Conservation (phyloP, 148 eudicot genomes). For the Polygonum maritimum region DNA sequence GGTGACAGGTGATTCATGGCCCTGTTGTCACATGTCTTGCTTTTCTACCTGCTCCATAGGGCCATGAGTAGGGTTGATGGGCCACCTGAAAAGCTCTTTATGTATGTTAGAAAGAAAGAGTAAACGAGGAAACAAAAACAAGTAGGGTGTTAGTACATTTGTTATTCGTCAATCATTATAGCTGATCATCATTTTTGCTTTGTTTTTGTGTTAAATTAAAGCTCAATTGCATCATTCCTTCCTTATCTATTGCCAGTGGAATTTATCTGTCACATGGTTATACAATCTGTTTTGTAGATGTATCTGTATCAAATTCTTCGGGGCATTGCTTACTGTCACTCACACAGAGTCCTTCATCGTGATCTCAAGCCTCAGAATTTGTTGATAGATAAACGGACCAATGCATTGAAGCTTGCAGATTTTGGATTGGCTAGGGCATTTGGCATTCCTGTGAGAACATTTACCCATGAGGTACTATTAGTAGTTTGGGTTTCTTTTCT, state of each 20-base stretch:
- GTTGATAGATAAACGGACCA: conserved; percentile 80
- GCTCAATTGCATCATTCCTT: not conserved
- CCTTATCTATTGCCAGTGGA: not conserved
- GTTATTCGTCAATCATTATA: not conserved
- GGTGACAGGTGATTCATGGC: not conserved
- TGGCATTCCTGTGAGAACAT: conserved; percentile 84
- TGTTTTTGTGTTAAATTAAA: not conserved
- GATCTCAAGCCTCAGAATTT: conserved; percentile 95
- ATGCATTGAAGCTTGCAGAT: conserved; percentile 91
- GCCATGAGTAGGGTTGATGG: not conserved
- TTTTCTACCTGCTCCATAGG: not conserved
- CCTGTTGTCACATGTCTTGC: not conserved
- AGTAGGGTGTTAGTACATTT: not conserved
- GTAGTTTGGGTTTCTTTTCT: not conserved
- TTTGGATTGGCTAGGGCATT: conserved; percentile 96
- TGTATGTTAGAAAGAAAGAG: not conserved
- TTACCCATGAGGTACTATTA: conserved; percentile 68
- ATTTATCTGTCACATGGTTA: not conserved
- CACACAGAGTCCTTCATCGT: conserved; percentile 93
- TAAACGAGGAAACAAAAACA: not conserved
- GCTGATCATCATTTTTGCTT: not conserved
- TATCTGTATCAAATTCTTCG: conserved; percentile 90
- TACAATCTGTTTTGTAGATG: conserved; percentile 35
- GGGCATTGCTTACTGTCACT: conserved; percentile 95
- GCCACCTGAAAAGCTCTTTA: not conserved